Evolutionary conservation across 768 basidiomycete genomes (phyloP), one percentile per base, ranked within the genome.

Genomic region (Gloeophyllum trabeum): DNA sequence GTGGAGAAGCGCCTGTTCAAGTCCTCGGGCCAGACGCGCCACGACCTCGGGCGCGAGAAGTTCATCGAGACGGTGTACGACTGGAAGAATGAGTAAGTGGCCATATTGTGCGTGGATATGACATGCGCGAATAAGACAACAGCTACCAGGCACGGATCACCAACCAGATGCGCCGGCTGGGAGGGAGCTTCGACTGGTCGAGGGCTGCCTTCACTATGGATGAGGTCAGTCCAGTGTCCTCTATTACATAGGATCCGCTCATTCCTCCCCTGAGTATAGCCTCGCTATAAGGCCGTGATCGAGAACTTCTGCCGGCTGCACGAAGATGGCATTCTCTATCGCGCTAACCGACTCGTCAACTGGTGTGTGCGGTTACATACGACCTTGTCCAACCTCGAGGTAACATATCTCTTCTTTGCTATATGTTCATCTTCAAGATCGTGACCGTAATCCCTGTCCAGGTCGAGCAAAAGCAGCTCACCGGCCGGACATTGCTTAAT

Each of bases 341-440:
- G 96, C 21, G 93, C 92, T 2, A 98, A 97, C 54, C 81, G 94
- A 19, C 74, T 99, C 35, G 94, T 98, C 46, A 96, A 98, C 55
- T 98, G 96, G 94, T 99, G 96, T 66, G 87, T 91, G 37, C 75
- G 79, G 58, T 66, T 99, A 46, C 96, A 97, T 58, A 99, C 96
- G 1, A 94, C 94, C 0, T 67, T 99, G 2, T 98, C 94, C n/a
- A 98, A 97, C 61, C 71, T 99, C 40, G 96, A 98, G 76, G 88
- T 85, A 35, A 42, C 63, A 47, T 4, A 12, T 2, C 24, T 23
- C 21, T 14, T 23, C 10, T 39, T 2, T 6, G 14, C 18, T 34
- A 14, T 39, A 6, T 41, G 5, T 7, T 14, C 26, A 4, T 39
- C 20, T 19, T 21, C 7, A 43, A 5, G 10, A 37, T 5, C 20